Conservation (phyloP, 169 alveolate genomes). For the Blepharisma undulans region DNA sequence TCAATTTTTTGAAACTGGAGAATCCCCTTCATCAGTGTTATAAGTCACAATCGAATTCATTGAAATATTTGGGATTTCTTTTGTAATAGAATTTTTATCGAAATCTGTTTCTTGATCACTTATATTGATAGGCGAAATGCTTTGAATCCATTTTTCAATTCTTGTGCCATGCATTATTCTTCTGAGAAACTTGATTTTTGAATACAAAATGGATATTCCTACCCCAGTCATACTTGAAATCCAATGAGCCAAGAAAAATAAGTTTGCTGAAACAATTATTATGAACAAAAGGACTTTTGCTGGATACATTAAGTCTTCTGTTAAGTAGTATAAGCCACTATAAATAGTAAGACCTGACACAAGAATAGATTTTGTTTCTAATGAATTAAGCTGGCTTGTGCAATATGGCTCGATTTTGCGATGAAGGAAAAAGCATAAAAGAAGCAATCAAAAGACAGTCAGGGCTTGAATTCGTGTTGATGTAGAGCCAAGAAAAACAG, state of each 20-base stretch:
- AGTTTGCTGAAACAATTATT: not conserved
- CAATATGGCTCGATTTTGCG: conserved; percentile 39
- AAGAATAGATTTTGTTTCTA: conserved; percentile 39
- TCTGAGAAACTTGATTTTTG: not conserved
- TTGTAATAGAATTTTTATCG: not conserved
- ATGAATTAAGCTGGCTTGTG: conserved; percentile 17
- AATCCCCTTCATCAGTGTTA: not conserved
- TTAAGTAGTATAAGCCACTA: conserved; percentile 48
- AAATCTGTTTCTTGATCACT: not conserved
- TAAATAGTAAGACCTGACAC: conserved; percentile 45
- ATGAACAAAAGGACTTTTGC: not conserved
- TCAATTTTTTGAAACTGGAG: not conserved
- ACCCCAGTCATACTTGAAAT: not conserved
- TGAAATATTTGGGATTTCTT: not conserved
- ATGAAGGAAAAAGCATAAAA: conserved; percentile 36
- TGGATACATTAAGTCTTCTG: not conserved
- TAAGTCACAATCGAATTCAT: not conserved
- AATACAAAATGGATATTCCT: not conserved
- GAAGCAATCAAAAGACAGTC: conserved; percentile 32
- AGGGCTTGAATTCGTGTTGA: conserved; percentile 44
- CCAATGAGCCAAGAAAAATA: not conserved
- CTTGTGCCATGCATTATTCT: not conserved
- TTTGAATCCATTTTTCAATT: not conserved
- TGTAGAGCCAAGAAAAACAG: conserved; percentile 38
- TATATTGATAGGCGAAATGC: not conserved